A percentile compares a stretch with the other conserved stretches of the same genome.
phyloP scores from a whole-genome alignment of 108 stramenopile genomes.

The Heterococcus sp. region DNA sequence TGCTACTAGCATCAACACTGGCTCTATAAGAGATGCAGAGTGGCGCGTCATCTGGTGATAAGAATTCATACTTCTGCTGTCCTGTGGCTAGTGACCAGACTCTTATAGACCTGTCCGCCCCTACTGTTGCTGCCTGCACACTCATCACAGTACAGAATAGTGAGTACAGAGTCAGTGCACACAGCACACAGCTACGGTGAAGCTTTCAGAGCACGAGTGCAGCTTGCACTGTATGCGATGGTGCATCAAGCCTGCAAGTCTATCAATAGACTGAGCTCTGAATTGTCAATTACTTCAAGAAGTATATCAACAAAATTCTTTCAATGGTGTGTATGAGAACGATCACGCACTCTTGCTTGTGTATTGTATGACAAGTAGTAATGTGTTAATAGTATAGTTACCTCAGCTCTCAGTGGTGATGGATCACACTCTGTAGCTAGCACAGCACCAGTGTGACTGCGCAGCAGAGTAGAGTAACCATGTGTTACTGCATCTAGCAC shows the following conservation, averaged over 20 bases:
- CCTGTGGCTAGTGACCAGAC: conserved; percentile 54
- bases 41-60: conserved; percentile 28
- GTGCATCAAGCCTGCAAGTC: no score
- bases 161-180: background rate
- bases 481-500: conserved; percentile 58
- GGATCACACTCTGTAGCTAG: conserved; percentile 23
- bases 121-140: background rate
- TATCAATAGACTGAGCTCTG: no score
- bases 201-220: no score
- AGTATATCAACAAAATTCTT: no score
- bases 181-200: no score
- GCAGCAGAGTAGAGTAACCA: conserved; percentile 51
- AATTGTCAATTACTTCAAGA: no score
- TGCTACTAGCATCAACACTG: background rate
- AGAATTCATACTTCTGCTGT: conserved; percentile 57
- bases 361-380: no score
- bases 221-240: no score
- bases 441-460: conserved; percentile 50
- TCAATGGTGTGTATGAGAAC: no score
- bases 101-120: conserved; percentile 39
- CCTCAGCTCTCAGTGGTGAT: background rate
- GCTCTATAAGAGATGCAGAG: conserved; percentile 17
- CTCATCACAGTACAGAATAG: background rate
- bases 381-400: no score
- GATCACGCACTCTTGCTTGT: no score